Base-by-base conservation (phyloP, 805 yeast genomes). In the Candida pini region DNA sequence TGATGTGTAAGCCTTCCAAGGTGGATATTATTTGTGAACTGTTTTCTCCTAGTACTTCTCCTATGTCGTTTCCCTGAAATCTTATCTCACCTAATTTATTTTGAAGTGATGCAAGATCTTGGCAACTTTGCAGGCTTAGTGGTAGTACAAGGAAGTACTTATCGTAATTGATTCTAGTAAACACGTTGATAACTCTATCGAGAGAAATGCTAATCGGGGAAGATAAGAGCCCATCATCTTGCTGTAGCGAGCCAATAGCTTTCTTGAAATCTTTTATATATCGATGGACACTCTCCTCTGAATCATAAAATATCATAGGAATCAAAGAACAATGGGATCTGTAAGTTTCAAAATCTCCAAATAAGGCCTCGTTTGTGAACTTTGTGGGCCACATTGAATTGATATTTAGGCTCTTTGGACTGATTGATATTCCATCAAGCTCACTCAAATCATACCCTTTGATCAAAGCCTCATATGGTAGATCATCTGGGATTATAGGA, bases 391-490 rank as follows among this genome's bases (percentile, higher is more conserved):
- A 54, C 19, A 23, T 31, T 1, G 39, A 24, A 6, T 34, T 24
- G 31, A 34, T 12, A 25, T 41, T 43, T 21, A 51, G 36, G 26
- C 39, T 35, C 3, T 40, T 35, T 3, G 56, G 56, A 18, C 43
- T 43, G 12, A 51, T 45, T 15, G 38, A 26, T 8, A 53, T 31
- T 9, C 47, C 49, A 7, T 34, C 24, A 3, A 46, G 31, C 18
- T 35, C 41, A 16, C 25, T 18, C 15, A 41, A 42, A 3, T 41
- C 36, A 15, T 34, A 44, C 6, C 56, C 56, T 41, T 47, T 38
- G 8, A 49, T 37, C 13, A 51, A 36, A 1, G 49, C 46, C 7
- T 45, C 51, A 22, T 50, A 51, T 1, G 56, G 56, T 4, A 48
- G 30, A 12, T 49, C 52, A 32, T 41, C 44, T 1, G 49, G 47